Percentiles rank a stretch among this genome's conserved stretches.
Conservation (phyloP, 2,329 filamentous ascomycete genomes). For the Paecilomyces sp. region DNA sequence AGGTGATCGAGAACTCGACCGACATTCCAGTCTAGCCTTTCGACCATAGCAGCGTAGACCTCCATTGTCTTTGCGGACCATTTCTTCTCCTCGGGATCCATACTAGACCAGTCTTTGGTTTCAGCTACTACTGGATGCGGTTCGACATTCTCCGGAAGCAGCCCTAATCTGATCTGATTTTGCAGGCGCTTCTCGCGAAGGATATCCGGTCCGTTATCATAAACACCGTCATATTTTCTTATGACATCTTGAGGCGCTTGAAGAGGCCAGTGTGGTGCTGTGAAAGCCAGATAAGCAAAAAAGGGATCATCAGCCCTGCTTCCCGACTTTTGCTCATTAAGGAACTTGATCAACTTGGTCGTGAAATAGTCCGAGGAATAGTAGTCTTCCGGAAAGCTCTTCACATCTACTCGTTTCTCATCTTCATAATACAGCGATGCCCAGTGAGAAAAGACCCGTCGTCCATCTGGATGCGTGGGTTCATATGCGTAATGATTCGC, state of each 20-base stretch:
- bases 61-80: constrained; percentile 50
- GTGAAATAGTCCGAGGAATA: constrained; percentile 50
- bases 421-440: constrained; percentile 35
- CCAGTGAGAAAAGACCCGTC: constrained; percentile 35
- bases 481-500: constrained; percentile 53
- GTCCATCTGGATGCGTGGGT: constrained; percentile 32
- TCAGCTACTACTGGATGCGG: constrained; percentile 32
- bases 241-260: constrained; percentile 52
- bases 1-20: constrained; percentile 54
- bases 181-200: constrained; percentile 48
- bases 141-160: constrained; percentile 43
- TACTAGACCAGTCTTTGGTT: constrained; percentile 35
- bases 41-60: constrained; percentile 58
- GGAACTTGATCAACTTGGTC: constrained; percentile 13
- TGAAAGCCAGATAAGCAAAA: constrained; percentile 56
- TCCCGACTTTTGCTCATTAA: not conserved
- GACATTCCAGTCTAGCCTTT: constrained; percentile 54
- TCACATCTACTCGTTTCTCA: constrained; percentile 25
- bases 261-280: constrained; percentile 57
- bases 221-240: constrained; percentile 53
- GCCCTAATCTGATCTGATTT: constrained; percentile 50
- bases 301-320: constrained; percentile 39
- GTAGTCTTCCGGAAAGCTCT: constrained; percentile 44
- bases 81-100: constrained; percentile 30
- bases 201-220: constrained; percentile 54